Conservation (phyloP, 805 yeast species). For the Kazachstania taianensis region DNA sequence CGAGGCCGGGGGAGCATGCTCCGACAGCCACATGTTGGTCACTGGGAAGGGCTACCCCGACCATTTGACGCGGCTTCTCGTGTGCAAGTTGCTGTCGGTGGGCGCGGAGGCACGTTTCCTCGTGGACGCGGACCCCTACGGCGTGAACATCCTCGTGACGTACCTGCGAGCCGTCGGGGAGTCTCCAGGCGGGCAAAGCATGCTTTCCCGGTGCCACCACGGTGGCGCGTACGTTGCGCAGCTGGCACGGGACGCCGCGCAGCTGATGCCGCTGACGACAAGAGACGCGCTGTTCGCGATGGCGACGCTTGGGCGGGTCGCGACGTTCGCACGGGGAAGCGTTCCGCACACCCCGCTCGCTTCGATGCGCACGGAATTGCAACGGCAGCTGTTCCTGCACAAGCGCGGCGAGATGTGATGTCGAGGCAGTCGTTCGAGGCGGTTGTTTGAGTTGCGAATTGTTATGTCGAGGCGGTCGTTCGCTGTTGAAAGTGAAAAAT, state of each 20-base stretch:
- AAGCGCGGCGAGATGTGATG: slow-evolving; percentile 50
- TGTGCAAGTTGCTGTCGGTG: slow-evolving; percentile 19
- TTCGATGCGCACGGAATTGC: too few relatives aligned
- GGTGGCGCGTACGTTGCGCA: slow-evolving; percentile 17
- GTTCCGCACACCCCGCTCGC: slow-evolving; percentile 24
- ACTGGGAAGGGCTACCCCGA: slow-evolving; percentile 73
- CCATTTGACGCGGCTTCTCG: slow-evolving; percentile 38
- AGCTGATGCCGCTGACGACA: slow-evolving; percentile 15
- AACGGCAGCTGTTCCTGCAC: slow-evolving; percentile 44
- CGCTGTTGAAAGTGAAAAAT: too few relatives aligned
- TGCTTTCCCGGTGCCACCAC: slow-evolving; percentile 7
- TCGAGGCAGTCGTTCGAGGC: too few relatives aligned
- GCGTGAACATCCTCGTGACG: slow-evolving; percentile 44
- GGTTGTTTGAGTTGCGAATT: too few relatives aligned
- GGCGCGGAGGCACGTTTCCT: slow-evolving; percentile 32
- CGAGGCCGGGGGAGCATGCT: background rate
- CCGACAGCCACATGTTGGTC: slow-evolving; percentile 29
- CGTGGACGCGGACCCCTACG: slow-evolving; percentile 62
- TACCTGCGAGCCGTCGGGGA: too few relatives aligned
- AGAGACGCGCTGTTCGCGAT: slow-evolving; percentile 25
- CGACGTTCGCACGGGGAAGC: background rate
- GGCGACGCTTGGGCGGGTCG: slow-evolving; percentile 14
- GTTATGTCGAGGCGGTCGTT: too few relatives aligned
- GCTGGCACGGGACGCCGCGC: slow-evolving; percentile 10
- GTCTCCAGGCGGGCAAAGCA: too few relatives aligned